Base-by-base conservation (phyloP, 106 monocot species). In the Dioscorea alata region DNA sequence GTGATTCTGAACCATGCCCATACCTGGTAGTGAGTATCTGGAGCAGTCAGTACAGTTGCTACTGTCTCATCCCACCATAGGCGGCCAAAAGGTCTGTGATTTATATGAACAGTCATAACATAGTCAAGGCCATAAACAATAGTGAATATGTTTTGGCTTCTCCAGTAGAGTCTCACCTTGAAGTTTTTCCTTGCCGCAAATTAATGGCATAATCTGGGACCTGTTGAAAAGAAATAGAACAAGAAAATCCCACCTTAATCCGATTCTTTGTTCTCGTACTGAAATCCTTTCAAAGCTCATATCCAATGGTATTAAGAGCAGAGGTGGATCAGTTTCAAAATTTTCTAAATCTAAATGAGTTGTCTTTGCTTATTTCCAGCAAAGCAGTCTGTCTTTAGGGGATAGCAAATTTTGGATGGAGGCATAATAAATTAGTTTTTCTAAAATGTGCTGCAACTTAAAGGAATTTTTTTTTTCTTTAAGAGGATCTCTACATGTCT, bases 31-130 rank as follows among this genome's bases (percentile, higher is more conserved):
- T 74, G 85, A 56, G 67, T 50, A 80, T 64, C 61, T 54, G 82
- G 75, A 25, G 35, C 63, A 17, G 89, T 85, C 61, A 89, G 51
- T 56, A 89, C 79, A 35, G 89, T 89, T 18, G 85, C 67, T 34
- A 85, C 79, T 32, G 68, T 79, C 63, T 89, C 85, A 79, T 89
- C 89, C 89, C 89, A 89, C 89, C 89, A 89, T 21, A 89, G 25
- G 48, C 89, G 76, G 34, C 63, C 77, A 67, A 77, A 89, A 24
- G 85, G 85, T 66, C 89, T 89, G 24, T 16, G 60, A 58, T 49
- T 33, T 49, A 16, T 5, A 49, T 49, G 5, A 66, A 4, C 23
- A 68, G 13, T 48, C 31, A 20, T 49, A 22, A 33, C 6, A 78
- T 48, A 33, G 50, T 62, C 54, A 66, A 8, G 50, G 25, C 13